Conservation (phyloP, 257 asterid species). For the Vinca minor region DNA sequence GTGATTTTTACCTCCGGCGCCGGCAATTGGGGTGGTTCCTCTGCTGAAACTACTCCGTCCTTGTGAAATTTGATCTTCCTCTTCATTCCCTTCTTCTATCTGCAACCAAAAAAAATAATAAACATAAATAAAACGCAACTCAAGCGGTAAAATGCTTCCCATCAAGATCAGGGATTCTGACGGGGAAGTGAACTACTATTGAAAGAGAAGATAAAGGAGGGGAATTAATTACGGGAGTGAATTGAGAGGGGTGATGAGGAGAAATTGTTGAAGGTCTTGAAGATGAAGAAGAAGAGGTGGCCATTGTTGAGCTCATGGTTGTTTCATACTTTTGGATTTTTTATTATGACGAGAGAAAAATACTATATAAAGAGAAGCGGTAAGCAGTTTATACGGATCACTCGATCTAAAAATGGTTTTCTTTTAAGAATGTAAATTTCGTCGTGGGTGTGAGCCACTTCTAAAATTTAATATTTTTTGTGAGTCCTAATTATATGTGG, state of each 20-base stretch:
- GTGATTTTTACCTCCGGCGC: not conserved
- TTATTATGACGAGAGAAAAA: not conserved
- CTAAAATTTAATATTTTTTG: too few species aligned
- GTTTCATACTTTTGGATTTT: constrained; percentile 11
- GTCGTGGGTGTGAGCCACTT: too few species aligned
- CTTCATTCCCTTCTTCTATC: constrained; percentile 95
- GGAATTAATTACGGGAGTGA: constrained; percentile 66
- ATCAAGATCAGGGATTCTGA: too few species aligned
- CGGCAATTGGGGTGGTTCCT: constrained; percentile 48
- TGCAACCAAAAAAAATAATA: constrained; percentile 20
- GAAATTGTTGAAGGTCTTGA: constrained; percentile 41
- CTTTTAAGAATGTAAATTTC: constrained; percentile 21
- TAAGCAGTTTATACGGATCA: too few species aligned
- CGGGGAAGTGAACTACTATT: too few species aligned
- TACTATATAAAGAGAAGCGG: too few species aligned
- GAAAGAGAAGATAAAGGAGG: not conserved
- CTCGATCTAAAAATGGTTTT: too few species aligned
- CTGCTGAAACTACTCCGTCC: constrained; percentile 55
- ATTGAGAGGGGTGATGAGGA: constrained; percentile 63
- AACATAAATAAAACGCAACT: constrained; percentile 11
- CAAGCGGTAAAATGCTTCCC: too few species aligned
- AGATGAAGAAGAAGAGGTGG: constrained; percentile 34
- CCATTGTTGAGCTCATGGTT: constrained; percentile 27
- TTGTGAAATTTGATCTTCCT: constrained; percentile 53
- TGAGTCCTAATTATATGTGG: too few species aligned